Conservation (phyloP, 768 basidiomycete genomes). For the Krasilnikovozyma curviuscula region DNA sequence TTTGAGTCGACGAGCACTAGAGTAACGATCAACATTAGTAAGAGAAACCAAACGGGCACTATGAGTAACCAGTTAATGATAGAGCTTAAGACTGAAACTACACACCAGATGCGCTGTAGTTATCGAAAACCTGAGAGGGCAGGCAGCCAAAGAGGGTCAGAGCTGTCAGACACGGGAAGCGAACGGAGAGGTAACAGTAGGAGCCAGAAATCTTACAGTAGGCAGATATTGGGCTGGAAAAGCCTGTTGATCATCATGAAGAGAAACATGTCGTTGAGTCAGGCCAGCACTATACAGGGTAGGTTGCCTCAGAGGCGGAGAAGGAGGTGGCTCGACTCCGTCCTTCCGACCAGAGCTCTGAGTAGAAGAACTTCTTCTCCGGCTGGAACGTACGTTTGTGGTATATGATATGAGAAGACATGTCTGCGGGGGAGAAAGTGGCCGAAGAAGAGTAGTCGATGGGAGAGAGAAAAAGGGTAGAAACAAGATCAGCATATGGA, state of each 20-base stretch:
- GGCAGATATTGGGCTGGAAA: too few species aligned
- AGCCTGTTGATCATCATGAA: not conserved
- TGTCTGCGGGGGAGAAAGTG: constrained; percentile 38
- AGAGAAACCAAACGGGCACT: not conserved
- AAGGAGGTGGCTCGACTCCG: not conserved
- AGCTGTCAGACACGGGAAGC: not conserved
- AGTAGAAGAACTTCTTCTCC: not conserved
- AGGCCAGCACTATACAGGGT: too few species aligned
- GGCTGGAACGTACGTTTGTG: constrained; percentile 31
- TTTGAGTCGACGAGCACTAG: constrained; percentile 13
- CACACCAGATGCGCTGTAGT: not conserved
- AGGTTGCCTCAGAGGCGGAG: too few species aligned
- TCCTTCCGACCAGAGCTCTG: not conserved
- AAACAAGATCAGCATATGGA: too few species aligned
- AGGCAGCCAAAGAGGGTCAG: too few species aligned
- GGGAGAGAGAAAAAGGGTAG: not conserved
- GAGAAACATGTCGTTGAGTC: not conserved
- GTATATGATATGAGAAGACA: constrained; percentile 99
- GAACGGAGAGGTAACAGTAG: constrained; percentile 43
- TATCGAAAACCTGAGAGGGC: too few species aligned
- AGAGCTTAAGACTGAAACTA: not conserved
- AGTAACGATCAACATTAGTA: constrained; percentile 55
- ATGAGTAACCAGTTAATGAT: not conserved
- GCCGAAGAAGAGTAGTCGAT: not conserved
- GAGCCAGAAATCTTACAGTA: not conserved